These are phyloP conservation scores for Termitomyces titanicus DNA, from an alignment of 768 basidiomycete genomes.

Conservation along the genomic window DNA sequence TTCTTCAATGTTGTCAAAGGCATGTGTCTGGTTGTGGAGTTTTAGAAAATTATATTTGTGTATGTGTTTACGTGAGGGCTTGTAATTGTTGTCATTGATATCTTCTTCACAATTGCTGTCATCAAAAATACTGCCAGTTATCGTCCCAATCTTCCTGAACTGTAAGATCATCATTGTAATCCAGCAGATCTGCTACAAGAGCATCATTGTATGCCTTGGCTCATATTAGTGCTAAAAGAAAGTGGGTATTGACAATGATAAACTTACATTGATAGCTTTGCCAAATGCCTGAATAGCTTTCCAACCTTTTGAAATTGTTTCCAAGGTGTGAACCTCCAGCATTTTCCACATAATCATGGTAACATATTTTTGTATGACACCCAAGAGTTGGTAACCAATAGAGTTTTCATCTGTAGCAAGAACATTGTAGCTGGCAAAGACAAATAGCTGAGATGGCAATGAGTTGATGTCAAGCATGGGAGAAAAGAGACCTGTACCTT, in stretches of 20 bases:
- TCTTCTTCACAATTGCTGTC: too few species aligned
- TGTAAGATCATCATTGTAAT: too few species aligned
- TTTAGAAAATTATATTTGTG: slow-evolving; percentile 28
- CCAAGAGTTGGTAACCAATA: background rate
- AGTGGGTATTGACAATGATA: too few species aligned
- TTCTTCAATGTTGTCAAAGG: slow-evolving; percentile 24
- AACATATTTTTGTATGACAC: background rate
- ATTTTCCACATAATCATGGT: slow-evolving; percentile 1
- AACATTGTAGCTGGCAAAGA: too few species aligned
- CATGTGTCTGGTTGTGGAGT: slow-evolving; percentile 27
- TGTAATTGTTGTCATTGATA: too few species aligned
- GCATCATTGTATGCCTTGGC: slow-evolving; percentile 22
- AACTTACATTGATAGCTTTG: background rate
- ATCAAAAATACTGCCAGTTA: too few species aligned
- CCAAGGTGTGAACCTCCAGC: background rate
- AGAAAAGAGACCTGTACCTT: too few species aligned
- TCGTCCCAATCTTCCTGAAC: too few species aligned
- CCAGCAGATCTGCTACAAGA: too few species aligned
- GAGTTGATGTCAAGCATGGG: too few species aligned
- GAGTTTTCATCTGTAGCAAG: background rate
- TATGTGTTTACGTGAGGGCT: too few species aligned
- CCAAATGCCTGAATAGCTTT: background rate
- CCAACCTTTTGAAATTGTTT: background rate
- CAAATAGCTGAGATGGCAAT: background rate
- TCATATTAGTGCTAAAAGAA: too few species aligned